phyloP scores from a whole-genome alignment of 768 basidiomycete species.

The Mycena galopus region DNA sequence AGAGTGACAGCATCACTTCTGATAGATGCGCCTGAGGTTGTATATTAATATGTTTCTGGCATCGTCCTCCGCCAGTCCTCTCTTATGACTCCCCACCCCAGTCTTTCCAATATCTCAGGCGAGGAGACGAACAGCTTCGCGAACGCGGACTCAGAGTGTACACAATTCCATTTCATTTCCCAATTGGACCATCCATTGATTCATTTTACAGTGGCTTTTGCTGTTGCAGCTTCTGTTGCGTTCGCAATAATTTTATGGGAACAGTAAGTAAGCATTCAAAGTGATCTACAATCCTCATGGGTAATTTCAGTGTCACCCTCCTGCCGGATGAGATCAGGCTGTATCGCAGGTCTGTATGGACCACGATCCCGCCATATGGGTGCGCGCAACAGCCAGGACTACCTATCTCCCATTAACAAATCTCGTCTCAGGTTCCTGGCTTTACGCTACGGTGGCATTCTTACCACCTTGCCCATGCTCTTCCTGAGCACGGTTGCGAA shows the following conservation, averaged over 20 bases:
- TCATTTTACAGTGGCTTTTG: slow-evolving; percentile 15
- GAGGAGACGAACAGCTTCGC: not conserved
- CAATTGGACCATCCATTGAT: not conserved
- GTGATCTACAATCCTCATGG: not conserved
- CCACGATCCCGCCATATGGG: slow-evolving; percentile 29
- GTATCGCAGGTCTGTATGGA: slow-evolving; percentile 29
- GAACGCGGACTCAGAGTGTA: not conserved
- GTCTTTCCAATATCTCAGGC: not conserved
- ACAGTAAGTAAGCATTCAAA: not conserved
- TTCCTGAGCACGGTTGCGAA: not conserved
- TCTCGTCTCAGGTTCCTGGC: not conserved
- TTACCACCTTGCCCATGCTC: slow-evolving; percentile 22
- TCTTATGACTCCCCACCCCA: not conserved
- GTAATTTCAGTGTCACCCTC: not conserved
- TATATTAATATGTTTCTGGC: not conserved
- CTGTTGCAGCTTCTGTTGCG: slow-evolving; percentile 12
- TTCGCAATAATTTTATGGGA: slow-evolving; percentile 30
- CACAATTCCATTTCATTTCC: not conserved
- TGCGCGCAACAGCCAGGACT: not conserved
- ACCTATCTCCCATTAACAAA: not conserved
- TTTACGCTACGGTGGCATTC: slow-evolving; percentile 29
- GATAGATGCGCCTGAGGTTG: not conserved
- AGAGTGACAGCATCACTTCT: not conserved
- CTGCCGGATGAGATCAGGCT: slow-evolving; percentile 27
- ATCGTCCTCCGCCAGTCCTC: not conserved